Conservation (phyloP, 345 rosid species). For the Citrus australasica region DNA sequence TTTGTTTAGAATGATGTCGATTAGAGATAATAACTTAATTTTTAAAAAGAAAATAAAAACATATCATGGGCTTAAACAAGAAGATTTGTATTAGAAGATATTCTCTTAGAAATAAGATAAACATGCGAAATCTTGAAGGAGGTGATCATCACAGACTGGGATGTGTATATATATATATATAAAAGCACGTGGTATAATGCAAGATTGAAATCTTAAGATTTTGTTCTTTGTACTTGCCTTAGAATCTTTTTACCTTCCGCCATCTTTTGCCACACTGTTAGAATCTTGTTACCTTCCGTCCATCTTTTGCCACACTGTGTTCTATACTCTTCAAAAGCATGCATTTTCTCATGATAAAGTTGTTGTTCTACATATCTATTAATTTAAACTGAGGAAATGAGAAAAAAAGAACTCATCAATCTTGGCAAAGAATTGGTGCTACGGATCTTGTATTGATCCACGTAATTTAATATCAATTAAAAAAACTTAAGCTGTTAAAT, state of each 20-base stretch:
- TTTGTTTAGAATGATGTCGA: too few relatives aligned
- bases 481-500: too few relatives aligned
- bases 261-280: neutral
- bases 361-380: neutral
- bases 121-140: neutral
- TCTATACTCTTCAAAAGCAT: neutral
- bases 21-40: too few relatives aligned
- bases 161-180: neutral
- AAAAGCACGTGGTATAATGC: neutral
- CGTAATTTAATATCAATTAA: too few relatives aligned
- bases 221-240: constrained; percentile 10
- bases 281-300: neutral
- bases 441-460: too few relatives aligned
- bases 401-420: neutral
- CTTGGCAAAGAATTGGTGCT: neutral
- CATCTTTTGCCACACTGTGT: neutral
- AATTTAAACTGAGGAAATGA: neutral
- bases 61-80: neutral
- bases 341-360: neutral
- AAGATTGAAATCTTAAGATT: neutral
- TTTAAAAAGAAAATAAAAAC: too few relatives aligned
- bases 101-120: neutral
- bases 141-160: neutral
- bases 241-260: neutral
- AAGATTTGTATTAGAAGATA: neutral